Evolutionary conservation across 2,329 filamentous ascomycete genomes (phyloP).

Genomic region (Lachnellula subtilissima): DNA sequence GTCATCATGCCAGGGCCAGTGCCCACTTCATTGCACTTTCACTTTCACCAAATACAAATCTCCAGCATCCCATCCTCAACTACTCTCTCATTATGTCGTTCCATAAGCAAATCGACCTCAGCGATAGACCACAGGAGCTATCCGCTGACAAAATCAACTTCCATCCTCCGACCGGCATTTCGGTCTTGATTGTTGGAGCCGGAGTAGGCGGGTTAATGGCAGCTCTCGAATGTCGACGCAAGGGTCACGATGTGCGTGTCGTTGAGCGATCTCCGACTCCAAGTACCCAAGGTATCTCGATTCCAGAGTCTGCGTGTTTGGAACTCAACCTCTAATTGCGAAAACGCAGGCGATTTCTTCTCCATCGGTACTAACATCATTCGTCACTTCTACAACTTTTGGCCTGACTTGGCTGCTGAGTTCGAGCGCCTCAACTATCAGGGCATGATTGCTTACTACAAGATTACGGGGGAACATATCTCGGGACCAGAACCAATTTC

Average conservation of each 20-base stretch:
- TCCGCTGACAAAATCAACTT: background rate
- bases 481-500: constrained; percentile 36
- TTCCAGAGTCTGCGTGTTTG: background rate
- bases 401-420: constrained; percentile 40
- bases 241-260: constrained; percentile 48
- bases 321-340: background rate
- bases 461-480: constrained; percentile 37
- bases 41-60: too few species aligned
- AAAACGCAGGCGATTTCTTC: constrained; percentile 36
- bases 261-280: constrained; percentile 42
- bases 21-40: too few species aligned
- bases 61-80: too few species aligned
- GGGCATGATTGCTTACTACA: constrained; percentile 25
- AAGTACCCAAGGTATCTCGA: constrained; percentile 33
- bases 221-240: constrained; percentile 53
- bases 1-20: too few species aligned
- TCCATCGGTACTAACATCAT: constrained; percentile 51
- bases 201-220: constrained; percentile 56
- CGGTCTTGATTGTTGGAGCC: constrained; percentile 47
- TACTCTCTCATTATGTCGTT: background rate
- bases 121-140: background rate
- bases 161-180: constrained; percentile 33
- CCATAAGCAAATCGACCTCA: background rate
- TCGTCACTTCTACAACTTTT: constrained; percentile 48
- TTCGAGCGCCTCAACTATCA: constrained; percentile 45